Percentiles rank a stretch among this genome's conserved stretches.
These are phyloP conservation scores for Pseudogymnoascus sp. DNA, from an alignment of 2,329 filamentous ascomycete species.

Conservation along the genomic window DNA sequence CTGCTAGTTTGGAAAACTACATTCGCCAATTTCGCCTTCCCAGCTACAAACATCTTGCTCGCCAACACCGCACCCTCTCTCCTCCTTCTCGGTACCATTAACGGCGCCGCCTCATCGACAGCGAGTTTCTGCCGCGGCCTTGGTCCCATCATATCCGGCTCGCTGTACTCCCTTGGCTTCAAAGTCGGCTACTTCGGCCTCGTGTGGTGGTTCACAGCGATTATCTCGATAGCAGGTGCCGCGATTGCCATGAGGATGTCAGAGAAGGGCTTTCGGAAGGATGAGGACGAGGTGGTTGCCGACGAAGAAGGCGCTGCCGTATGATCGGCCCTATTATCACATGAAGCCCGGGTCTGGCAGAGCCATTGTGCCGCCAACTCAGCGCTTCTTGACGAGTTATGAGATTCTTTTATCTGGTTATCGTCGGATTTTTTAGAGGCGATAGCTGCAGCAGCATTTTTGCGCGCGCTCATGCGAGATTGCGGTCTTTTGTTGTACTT, in stretches of 20 bases:
- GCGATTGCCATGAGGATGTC: slow-evolving; percentile 14
- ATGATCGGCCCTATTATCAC: background rate
- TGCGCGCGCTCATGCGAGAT: background rate
- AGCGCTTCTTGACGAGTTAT: background rate
- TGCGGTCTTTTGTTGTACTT: background rate
- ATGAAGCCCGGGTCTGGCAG: background rate
- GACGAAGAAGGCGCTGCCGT: background rate
- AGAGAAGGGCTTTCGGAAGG: background rate
- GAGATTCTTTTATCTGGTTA: background rate
- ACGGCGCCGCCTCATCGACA: slow-evolving; percentile 83
- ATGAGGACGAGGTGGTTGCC: background rate
- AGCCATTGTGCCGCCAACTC: background rate
- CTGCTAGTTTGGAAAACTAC: slow-evolving; percentile 88
- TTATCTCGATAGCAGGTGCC: slow-evolving; percentile 67
- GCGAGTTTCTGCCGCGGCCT: slow-evolving; percentile 84
- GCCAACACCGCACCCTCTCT: slow-evolving; percentile 81
- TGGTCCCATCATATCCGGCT: slow-evolving; percentile 78
- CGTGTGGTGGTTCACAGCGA: slow-evolving; percentile 84
- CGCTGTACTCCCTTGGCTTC: slow-evolving; percentile 74
- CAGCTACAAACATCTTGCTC: slow-evolving; percentile 79
- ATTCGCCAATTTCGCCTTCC: slow-evolving; percentile 83
- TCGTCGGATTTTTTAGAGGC: background rate
- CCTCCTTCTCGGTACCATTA: slow-evolving; percentile 80
- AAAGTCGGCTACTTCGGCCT: slow-evolving; percentile 75
- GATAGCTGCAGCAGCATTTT: background rate